These are phyloP conservation scores for Carex sylvatica DNA, from an alignment of 202 grass and related monocot species.

Conservation along the genomic window DNA sequence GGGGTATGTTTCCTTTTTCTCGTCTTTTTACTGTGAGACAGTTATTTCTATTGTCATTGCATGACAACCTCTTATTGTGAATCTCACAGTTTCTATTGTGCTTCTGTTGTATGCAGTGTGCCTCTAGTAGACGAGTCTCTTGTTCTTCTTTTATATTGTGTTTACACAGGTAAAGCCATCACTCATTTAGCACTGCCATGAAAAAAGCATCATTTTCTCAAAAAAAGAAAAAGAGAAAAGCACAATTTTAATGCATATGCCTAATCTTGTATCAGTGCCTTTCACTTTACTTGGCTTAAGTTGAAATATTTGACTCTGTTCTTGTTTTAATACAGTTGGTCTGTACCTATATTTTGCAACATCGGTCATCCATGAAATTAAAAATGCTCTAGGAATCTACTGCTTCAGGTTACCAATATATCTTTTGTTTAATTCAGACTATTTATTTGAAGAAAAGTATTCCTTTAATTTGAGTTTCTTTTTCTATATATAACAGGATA, in stretches of 20 bases:
- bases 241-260: background rate
- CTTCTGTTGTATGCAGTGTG: slow-evolving; percentile 34
- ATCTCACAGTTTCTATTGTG: slow-evolving; percentile 3
- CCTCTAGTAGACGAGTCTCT: slow-evolving; percentile 83
- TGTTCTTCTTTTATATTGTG: slow-evolving; percentile 69
- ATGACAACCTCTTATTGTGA: background rate
- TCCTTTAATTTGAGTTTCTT: background rate
- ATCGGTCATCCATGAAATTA: slow-evolving; percentile 93
- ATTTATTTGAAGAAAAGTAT: background rate
- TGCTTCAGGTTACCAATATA: slow-evolving; percentile 69
- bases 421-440: background rate
- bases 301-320: slow-evolving; percentile 2
- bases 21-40: background rate
- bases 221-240: no score
- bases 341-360: slow-evolving; percentile 82
- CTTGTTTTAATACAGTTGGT: slow-evolving; percentile 50
- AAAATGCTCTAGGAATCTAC: slow-evolving; percentile 89
- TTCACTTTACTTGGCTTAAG: background rate
- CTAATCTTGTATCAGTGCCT: background rate
- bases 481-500: slow-evolving; percentile 60
- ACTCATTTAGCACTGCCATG: background rate
- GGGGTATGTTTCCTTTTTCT: slow-evolving; percentile 42
- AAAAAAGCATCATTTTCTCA: background rate
- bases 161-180: slow-evolving; percentile 51
- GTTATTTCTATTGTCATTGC: background rate